phyloP scores from a whole-genome alignment of 2,329 filamentous ascomycete genomes.

The Aspergillus uvarum region DNA sequence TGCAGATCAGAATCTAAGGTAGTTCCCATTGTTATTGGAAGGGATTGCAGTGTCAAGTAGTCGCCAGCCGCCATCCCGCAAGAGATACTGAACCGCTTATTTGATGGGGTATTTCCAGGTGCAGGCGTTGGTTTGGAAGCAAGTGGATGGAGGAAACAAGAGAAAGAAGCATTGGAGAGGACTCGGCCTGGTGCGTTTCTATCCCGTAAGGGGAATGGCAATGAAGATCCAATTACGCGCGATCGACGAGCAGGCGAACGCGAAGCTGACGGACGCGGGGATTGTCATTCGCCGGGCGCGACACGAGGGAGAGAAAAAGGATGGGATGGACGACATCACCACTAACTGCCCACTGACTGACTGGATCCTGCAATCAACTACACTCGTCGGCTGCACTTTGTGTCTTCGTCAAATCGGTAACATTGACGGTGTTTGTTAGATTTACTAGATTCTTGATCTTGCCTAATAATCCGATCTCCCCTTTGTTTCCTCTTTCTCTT shows the following conservation, averaged over 20 bases:
- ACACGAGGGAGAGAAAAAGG: slow-evolving; percentile 10
- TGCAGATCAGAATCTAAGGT: no score
- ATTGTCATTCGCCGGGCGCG: slow-evolving; percentile 10
- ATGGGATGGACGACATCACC: slow-evolving; percentile 11
- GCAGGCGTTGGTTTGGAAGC: no score
- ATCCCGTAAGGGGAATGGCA: not conserved
- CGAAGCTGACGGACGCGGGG: slow-evolving; percentile 7
- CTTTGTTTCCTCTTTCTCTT: not conserved
- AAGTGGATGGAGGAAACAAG: no score
- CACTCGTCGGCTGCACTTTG: not conserved
- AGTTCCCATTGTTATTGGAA: no score
- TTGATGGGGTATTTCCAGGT: no score
- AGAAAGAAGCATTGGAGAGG: no score
- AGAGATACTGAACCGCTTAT: no score
- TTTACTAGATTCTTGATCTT: not conserved
- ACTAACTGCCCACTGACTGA: not conserved
- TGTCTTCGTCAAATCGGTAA: not conserved
- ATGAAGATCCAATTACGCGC: not conserved
- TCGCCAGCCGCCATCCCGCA: no score
- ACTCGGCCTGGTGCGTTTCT: no score
- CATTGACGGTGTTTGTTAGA: no score
- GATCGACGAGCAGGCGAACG: not conserved
- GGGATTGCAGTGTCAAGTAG: no score
- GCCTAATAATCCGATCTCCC: not conserved
- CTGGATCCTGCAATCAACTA: no score